Evolutionary conservation across 257 asterid genomes (phyloP), one percentile per base, ranked within the genome.

Genomic region (Lavandula angustifolia): DNA sequence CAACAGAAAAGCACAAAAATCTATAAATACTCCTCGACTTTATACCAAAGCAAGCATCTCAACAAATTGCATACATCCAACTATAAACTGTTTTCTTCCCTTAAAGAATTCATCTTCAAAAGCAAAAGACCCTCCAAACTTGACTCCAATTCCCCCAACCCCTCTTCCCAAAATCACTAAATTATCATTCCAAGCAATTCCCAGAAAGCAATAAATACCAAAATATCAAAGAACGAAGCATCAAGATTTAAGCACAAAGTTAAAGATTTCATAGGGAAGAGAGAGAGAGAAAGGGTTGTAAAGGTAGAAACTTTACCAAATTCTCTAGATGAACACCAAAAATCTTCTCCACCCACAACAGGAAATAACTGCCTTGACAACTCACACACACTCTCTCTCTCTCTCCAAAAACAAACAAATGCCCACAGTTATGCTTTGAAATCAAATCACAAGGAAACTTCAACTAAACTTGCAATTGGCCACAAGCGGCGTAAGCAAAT

Each of bases 281-380:
- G 10, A 12, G 10, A 40, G 46, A 40, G 10, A 12, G 10, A 40
- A 9, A 40, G 50, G 66, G 49, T 12, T 40, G n/a, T 9, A 40
- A 40, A 40, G 12, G 42, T 22, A 41, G 65, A 41, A 60, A 62
- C 64, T 62, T 57, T 74, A 57, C 69, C 54, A 40, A 40, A 40
- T 40, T 40, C 46, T 9, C n/a, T 1, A 3, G 10, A 8, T 8
- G 46, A 40, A 27, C 52, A 22, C 51, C 52, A 64, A 16, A 57
- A 67, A 56, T 44, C 54, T 60, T 54, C 47, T 52, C 52, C 62
- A 42, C 67, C 73, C 68, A 51, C 55, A 76, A 61, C 66, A 3
- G 60, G 64, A 76, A 76, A 63, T 62, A 62, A 76, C 79, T 53
- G 69, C 14, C 73, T 73, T 71, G 29, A 43, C 76, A 69, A 60